Conservation (phyloP, 2,329 filamentous ascomycete genomes). For the Pyrenochaeta sp. region DNA sequence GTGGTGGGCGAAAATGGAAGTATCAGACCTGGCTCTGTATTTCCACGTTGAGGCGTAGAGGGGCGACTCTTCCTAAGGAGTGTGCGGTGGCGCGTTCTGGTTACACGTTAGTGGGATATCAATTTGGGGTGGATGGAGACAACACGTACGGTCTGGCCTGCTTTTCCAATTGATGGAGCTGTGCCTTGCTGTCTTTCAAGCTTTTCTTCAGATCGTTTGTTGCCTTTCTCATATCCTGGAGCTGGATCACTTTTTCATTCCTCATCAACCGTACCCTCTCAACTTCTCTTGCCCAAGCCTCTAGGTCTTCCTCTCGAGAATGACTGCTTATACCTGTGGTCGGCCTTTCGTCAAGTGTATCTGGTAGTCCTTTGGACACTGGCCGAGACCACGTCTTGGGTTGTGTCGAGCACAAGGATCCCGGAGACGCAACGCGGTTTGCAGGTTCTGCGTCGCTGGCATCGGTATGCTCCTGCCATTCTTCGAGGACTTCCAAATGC, state of each 20-base stretch:
- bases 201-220: conserved; percentile 39
- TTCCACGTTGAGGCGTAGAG: conserved; percentile 1
- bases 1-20: conserved; percentile 6
- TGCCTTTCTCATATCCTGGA: conserved; percentile 42
- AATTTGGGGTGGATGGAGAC: no score
- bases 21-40: neutral
- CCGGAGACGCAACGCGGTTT: conserved; percentile 16
- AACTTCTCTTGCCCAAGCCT: conserved; percentile 42
- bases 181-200: conserved; percentile 40
- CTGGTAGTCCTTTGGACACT: conserved; percentile 10
- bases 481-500: conserved; percentile 32
- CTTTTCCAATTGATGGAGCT: conserved; percentile 42
- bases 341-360: conserved; percentile 21
- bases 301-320: conserved; percentile 28
- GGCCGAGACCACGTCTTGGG: conserved; percentile 16
- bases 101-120: conserved; percentile 1
- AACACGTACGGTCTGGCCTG: conserved; percentile 27
- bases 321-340: conserved; percentile 26
- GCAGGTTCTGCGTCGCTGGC: conserved; percentile 10
- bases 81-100: conserved; percentile 12
- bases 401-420: conserved; percentile 15
- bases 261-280: conserved; percentile 44
- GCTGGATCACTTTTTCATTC: conserved; percentile 40
- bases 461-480: conserved; percentile 28
- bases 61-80: conserved; percentile 20